Percentiles rank a stretch among this genome's conserved stretches.
phyloP scores from a whole-genome alignment of 768 basidiomycete genomes.

The Megacollybia marginata region DNA sequence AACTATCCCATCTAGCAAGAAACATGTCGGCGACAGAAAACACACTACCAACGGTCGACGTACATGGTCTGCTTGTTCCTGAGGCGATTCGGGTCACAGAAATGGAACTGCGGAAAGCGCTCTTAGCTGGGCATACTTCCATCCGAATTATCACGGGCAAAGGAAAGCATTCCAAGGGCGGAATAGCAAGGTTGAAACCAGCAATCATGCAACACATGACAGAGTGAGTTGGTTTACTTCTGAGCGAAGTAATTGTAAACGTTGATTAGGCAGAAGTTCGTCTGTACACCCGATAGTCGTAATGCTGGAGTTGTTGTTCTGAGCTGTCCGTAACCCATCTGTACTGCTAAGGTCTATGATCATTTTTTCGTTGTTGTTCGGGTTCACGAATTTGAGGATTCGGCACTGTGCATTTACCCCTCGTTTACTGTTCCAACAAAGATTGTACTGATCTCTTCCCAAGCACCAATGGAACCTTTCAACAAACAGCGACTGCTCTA shows the following conservation, averaged over 20 bases:
- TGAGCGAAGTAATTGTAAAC: background rate
- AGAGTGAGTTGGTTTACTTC: background rate
- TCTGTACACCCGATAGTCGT: slow-evolving; percentile 60
- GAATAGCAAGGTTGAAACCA: slow-evolving; percentile 74
- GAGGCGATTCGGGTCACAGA: slow-evolving; percentile 42
- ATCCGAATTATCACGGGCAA: slow-evolving; percentile 58
- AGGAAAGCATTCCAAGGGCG: slow-evolving; percentile 70
- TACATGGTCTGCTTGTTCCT: slow-evolving; percentile 39
- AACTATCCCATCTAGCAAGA: slow-evolving; percentile 21
- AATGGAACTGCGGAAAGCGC: slow-evolving; percentile 31
- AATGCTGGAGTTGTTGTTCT: slow-evolving; percentile 64
- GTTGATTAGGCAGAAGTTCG: slow-evolving; percentile 49
- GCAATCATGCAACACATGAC: slow-evolving; percentile 34
- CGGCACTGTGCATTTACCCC: too few species aligned
- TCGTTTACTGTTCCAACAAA: too few species aligned
- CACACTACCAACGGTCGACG: slow-evolving; percentile 30
- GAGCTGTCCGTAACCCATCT: background rate
- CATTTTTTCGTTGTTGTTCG: too few species aligned
- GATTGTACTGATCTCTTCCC: too few species aligned
- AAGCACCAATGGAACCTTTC: too few species aligned
- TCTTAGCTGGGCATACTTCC: slow-evolving; percentile 21
- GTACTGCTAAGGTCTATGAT: too few species aligned
- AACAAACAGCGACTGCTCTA: too few species aligned
- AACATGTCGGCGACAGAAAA: slow-evolving; percentile 23
- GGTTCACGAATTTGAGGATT: too few species aligned